Conservation (phyloP, 257 asterid species). For the Petrea volubilis region DNA sequence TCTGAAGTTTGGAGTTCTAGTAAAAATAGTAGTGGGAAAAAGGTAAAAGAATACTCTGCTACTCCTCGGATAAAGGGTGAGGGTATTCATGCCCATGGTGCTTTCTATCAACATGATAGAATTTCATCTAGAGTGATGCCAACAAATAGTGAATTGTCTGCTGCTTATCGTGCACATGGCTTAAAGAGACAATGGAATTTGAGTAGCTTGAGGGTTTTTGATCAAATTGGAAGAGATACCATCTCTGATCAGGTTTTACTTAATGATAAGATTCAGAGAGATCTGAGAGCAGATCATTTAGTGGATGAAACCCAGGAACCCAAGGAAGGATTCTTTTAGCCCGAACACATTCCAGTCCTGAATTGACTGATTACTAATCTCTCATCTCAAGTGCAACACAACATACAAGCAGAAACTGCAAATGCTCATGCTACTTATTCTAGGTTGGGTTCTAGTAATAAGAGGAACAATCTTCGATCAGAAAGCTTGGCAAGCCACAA, state of each 20-base stretch:
- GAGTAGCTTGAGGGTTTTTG: slow-evolving; percentile 38
- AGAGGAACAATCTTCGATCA: slow-evolving; percentile 53
- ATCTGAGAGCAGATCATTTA: slow-evolving; percentile 44
- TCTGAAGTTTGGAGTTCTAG: slow-evolving; percentile 36
- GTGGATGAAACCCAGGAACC: slow-evolving; percentile 48
- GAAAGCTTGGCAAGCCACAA: slow-evolving; percentile 52
- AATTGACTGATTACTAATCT: slow-evolving; percentile 62
- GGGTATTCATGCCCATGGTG: slow-evolving; percentile 25
- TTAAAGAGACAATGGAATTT: slow-evolving; percentile 39
- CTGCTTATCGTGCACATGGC: slow-evolving; percentile 43
- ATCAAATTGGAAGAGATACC: slow-evolving; percentile 39
- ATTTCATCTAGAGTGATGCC: slow-evolving; percentile 39
- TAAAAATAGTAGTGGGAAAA: slow-evolving; percentile 34
- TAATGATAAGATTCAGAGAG: slow-evolving; percentile 49
- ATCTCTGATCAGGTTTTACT: slow-evolving; percentile 34
- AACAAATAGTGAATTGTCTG: slow-evolving; percentile 31
- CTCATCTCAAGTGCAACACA: slow-evolving; percentile 36
- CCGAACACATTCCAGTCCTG: slow-evolving; percentile 85
- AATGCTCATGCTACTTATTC: slow-evolving; percentile 40
- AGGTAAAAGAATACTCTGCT: slow-evolving; percentile 33
- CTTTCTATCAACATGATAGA: slow-evolving; percentile 33
- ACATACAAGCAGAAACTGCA: slow-evolving; percentile 49
- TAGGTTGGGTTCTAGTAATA: slow-evolving; percentile 41
- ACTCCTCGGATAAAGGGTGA: slow-evolving; percentile 35
- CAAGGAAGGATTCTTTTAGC: slow-evolving; percentile 69